Conservation (phyloP, 306 rosid species). For the Acmispon strigosus region DNA sequence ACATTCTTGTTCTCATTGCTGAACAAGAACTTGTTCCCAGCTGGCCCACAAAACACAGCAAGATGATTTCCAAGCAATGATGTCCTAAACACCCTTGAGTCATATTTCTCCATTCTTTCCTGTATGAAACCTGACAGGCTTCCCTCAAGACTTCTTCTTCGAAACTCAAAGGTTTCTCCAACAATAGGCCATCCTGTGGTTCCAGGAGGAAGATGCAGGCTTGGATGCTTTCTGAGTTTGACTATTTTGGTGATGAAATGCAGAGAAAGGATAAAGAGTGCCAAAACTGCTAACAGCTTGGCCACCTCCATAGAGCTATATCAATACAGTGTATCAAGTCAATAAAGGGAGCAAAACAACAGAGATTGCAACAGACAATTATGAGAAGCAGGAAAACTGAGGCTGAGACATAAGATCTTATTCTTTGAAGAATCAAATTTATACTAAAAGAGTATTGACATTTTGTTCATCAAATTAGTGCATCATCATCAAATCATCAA, state of each 20-base stretch:
- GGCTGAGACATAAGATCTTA: too few species aligned
- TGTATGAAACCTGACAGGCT: slow-evolving; percentile 12
- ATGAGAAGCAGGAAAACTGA: too few species aligned
- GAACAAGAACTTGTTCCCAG: slow-evolving; percentile 39
- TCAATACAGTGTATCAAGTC: background rate
- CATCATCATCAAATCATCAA: too few species aligned
- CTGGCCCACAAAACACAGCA: slow-evolving; percentile 32
- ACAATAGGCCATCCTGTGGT: slow-evolving; percentile 38
- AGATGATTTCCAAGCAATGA: slow-evolving; percentile 28
- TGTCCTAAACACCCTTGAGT: slow-evolving; percentile 33
- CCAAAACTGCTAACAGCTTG: slow-evolving; percentile 19
- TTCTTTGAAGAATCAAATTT: too few species aligned
- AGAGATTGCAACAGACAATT: too few species aligned
- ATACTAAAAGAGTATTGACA: too few species aligned
- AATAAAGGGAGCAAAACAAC: too few species aligned
- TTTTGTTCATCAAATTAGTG: too few species aligned
- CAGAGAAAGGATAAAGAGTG: slow-evolving; percentile 15
- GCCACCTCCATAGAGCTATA: slow-evolving; percentile 19
- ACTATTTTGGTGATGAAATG: slow-evolving; percentile 2
- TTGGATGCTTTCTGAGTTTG: slow-evolving; percentile 21
- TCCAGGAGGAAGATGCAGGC: slow-evolving; percentile 33
- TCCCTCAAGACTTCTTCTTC: background rate
- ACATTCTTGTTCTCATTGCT: slow-evolving; percentile 48
- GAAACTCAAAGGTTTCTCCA: slow-evolving; percentile 33
- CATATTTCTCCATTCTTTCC: slow-evolving; percentile 32